Evolutionary conservation across 768 basidiomycete species (phyloP), one percentile per base, ranked within the genome.

Genomic region (Mycena filopes): DNA sequence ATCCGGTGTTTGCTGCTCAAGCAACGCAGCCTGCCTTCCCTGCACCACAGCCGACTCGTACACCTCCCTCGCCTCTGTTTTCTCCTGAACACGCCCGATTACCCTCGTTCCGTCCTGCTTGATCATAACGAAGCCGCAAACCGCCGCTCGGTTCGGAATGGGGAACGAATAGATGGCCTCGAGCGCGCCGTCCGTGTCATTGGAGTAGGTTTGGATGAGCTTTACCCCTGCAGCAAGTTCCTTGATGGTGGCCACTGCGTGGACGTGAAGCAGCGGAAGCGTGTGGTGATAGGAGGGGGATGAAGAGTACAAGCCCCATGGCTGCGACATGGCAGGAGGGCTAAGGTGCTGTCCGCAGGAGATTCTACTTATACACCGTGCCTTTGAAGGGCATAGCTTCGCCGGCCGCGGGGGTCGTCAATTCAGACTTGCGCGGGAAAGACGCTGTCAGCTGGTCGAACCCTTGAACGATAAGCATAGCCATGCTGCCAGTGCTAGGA

Each of bases 111-210:
- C 68, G 20, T 61, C 60, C 50, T 60, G 41, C 41, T 60, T 53
- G 42, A 60, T 45, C 49, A 60, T 53, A 20, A 53, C 49, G 18
- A 60, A 60, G 13, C 59, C 25, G 29, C 50, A 51, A n/a, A 60
- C 59, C 25, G 59, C 28, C 29, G 59, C 49, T 6, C 64, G 54
- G 8, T 48, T 59, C 5, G 61, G 65, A 11, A 69, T 60, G 16
- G 60, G 54, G 36, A 69, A 69, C 12, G 49, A 45, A 49, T 69
- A 69, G 11, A 23, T 21, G 11, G 60, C 68, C 20, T 66, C 55
- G 18, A 62, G 51, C 12, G 62, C 3, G 2, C 11, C 21, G 7
- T 25, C 45, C 16, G 53, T 43, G n/a, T 63, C 61, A 33, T 68
- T 67, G 18, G 9, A 51, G 43, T 66, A 69, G 26, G 47, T 65